These are phyloP conservation scores for Salvia miltiorrhiza DNA, from an alignment of 257 asterid species.

Conservation along the genomic window DNA sequence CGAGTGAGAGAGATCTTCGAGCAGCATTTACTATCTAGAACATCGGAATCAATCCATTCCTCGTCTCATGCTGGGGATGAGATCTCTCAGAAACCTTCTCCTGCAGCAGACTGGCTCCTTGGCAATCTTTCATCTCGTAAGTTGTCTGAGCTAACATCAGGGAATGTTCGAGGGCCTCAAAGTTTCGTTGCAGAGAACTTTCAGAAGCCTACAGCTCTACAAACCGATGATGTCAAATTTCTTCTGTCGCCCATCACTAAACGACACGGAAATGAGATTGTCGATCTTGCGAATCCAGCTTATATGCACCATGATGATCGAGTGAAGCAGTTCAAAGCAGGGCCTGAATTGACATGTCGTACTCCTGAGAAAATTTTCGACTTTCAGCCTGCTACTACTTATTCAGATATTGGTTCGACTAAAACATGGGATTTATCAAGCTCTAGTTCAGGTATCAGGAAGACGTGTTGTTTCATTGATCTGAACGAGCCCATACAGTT, in stretches of 20 bases:
- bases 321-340: constrained; percentile 28
- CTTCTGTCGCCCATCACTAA: constrained; percentile 18
- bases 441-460: constrained; percentile 27
- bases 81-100: constrained; percentile 31
- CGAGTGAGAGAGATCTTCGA: constrained; percentile 31
- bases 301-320: constrained; percentile 28
- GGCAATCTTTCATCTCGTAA: constrained; percentile 22
- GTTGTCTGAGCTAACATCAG: constrained; percentile 24
- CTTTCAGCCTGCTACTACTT: constrained; percentile 21
- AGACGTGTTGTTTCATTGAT: constrained; percentile 42
- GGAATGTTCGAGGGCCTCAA: constrained; percentile 29
- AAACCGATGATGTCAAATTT: constrained; percentile 23
- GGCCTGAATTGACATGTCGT: constrained; percentile 11
- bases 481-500: constrained; percentile 56
- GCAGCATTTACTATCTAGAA: constrained; percentile 28
- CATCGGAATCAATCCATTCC: constrained; percentile 30
- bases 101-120: constrained; percentile 32
- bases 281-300: constrained; percentile 55
- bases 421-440: constrained; percentile 24
- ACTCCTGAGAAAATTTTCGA: constrained; percentile 13
- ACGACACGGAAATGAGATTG: constrained; percentile 27
- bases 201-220: constrained; percentile 15
- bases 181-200: constrained; percentile 16
- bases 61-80: constrained; percentile 24
- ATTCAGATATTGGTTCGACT: constrained; percentile 22